Percentiles rank a stretch among this genome's conserved stretches.
phyloP scores from a whole-genome alignment of 441 rosid genomes.

The Raphanus hybrid region DNA sequence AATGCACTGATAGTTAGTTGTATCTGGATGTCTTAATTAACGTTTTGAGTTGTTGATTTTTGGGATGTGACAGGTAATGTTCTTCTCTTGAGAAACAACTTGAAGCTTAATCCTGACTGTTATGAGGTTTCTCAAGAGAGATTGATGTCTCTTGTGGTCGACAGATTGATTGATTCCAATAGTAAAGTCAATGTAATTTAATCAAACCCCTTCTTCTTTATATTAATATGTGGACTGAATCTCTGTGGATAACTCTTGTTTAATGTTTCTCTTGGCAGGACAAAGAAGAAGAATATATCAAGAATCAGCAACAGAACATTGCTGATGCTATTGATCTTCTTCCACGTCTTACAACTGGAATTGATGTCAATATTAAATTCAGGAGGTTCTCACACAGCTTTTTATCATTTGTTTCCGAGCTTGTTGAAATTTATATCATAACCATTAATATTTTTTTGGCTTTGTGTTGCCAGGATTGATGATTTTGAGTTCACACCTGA shows the following conservation, averaged over 20 bases:
- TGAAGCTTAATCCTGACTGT: constrained; percentile 76
- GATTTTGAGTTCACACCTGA: constrained; percentile 98
- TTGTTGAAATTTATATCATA: not conserved
- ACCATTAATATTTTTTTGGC: constrained; percentile 2
- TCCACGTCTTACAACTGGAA: constrained; percentile 90
- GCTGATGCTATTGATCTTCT: constrained; percentile 97
- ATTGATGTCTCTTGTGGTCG: constrained; percentile 83
- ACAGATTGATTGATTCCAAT: constrained; percentile 92
- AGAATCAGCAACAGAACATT: constrained; percentile 95
- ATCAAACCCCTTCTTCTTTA: not conserved
- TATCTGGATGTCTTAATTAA: not conserved
- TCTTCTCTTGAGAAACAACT: constrained; percentile 81
- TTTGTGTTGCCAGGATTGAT: constrained; percentile 81
- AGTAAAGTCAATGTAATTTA: constrained; percentile 81
- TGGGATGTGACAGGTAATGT: constrained; percentile 71
- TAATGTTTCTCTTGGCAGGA: constrained; percentile 51
- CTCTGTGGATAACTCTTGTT: constrained; percentile 23
- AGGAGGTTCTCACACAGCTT: constrained; percentile 63
- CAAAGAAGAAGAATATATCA: constrained; percentile 85
- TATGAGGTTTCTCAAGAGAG: constrained; percentile 93
- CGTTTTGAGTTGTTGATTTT: not conserved
- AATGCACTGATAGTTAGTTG: not conserved
- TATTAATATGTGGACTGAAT: not conserved
- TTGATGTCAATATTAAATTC: constrained; percentile 94
- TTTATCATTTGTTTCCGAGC: constrained; percentile 5